These are phyloP conservation scores for Agaricales sp. DNA, from an alignment of 1,284 basidiomycete species.

Conservation along the genomic window DNA sequence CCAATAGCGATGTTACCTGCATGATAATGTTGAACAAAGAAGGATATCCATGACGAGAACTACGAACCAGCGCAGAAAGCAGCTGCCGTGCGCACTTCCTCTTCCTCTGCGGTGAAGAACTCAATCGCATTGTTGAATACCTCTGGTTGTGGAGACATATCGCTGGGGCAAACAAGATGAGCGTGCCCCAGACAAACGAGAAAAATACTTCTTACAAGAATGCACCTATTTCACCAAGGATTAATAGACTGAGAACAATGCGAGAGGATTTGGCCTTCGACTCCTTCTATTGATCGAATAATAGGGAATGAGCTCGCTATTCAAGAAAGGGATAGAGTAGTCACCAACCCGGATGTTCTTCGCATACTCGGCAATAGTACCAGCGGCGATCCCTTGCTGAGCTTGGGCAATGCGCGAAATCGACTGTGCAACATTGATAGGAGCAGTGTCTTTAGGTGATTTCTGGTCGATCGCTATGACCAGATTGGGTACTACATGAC, in stretches of 20 bases:
- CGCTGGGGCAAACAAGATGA: constrained; percentile 32
- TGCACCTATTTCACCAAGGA: constrained; percentile 85
- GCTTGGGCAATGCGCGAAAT: constrained; percentile 73
- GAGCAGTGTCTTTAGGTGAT: constrained; percentile 41
- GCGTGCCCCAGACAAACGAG: not conserved
- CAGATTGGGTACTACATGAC: constrained; percentile 66
- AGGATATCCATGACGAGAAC: not conserved
- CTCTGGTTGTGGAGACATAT: constrained; percentile 70
- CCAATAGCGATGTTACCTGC: constrained; percentile 92
- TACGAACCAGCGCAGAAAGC: constrained; percentile 80
- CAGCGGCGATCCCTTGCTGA: constrained; percentile 60
- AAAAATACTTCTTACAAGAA: constrained; percentile 49
- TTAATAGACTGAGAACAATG: constrained; percentile 75
- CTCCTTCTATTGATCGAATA: constrained; percentile 28
- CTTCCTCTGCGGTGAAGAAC: constrained; percentile 67
- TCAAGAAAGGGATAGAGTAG: constrained; percentile 1
- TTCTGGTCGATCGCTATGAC: constrained; percentile 52
- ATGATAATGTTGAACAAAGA: constrained; percentile 10
- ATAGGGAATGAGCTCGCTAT: not conserved
- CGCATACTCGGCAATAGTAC: constrained; percentile 73
- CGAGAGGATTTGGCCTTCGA: constrained; percentile 59
- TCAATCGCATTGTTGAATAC: constrained; percentile 68
- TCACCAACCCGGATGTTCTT: constrained; percentile 59
- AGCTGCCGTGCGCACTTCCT: constrained; percentile 80
- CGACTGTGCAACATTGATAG: constrained; percentile 71